Percentiles rank a stretch among this genome's conserved stretches.
Evolutionary conservation across 768 basidiomycete genomes (phyloP).

Genomic region (Suillus weaverae): DNA sequence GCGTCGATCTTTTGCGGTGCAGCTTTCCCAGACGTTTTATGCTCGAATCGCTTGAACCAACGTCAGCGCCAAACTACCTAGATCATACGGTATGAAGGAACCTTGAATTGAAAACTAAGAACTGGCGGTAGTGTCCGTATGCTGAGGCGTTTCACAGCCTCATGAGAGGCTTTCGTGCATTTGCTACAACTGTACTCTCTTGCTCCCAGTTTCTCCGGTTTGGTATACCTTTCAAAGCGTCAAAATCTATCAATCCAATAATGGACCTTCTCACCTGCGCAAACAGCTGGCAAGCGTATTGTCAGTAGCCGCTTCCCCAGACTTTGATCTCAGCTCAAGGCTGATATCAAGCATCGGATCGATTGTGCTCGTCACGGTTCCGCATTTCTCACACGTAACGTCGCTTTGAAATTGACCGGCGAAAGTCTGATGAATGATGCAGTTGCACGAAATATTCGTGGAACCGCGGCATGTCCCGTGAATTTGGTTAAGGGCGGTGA

Average conservation of each 20-base stretch:
- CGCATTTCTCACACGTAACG: constrained; percentile 85
- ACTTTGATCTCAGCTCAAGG: constrained; percentile 70
- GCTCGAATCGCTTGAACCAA: constrained; percentile 79
- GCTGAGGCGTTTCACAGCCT: constrained; percentile 82
- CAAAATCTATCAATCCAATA: constrained; percentile 8
- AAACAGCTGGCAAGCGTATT: constrained; percentile 77
- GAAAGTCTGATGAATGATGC: constrained; percentile 90
- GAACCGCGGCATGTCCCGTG: constrained; percentile 76
- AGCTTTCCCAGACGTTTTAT: constrained; percentile 70
- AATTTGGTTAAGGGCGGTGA: constrained; percentile 81
- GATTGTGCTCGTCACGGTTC: constrained; percentile 70
- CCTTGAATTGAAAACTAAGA: constrained; percentile 94
- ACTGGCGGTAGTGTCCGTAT: constrained; percentile 86
- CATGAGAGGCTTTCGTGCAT: constrained; percentile 70
- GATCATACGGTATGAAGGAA: constrained; percentile 27
- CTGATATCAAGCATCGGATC: constrained; percentile 93
- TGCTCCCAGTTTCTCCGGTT: constrained; percentile 76
- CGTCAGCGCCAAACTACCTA: neutral
- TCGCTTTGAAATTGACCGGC: constrained; percentile 86
- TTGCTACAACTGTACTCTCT: constrained; percentile 85
- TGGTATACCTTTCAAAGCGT: constrained; percentile 62
- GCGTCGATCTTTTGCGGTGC: constrained; percentile 84
- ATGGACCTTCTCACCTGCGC: constrained; percentile 49
- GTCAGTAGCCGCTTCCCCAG: constrained; percentile 46
- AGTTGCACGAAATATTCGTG: constrained; percentile 80